Conservation (phyloP, 441 rosid species). For the Gossypium trilobum region DNA sequence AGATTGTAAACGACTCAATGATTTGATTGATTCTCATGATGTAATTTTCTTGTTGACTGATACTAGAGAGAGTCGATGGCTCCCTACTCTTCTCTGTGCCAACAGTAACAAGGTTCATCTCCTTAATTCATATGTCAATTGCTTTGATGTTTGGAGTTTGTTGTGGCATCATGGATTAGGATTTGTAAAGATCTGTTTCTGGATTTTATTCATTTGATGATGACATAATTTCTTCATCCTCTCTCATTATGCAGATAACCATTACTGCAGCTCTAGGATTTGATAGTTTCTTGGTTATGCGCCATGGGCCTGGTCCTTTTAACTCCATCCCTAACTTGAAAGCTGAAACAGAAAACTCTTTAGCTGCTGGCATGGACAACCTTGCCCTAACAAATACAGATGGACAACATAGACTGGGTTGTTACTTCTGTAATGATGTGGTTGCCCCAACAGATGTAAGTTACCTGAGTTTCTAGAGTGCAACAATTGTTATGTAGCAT, state of each 20-base stretch:
- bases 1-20: conserved; percentile 57
- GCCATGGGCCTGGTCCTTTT: conserved; percentile 83
- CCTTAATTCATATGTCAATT: not conserved
- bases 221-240: not conserved
- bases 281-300: conserved; percentile 93
- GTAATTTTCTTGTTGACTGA: conserved; percentile 84
- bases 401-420: conserved; percentile 57
- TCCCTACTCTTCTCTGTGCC: conserved; percentile 78
- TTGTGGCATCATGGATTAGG: not conserved
- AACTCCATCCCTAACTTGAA: conserved; percentile 23
- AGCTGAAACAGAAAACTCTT: conserved; percentile 19
- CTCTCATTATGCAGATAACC: conserved; percentile 42
- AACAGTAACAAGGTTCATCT: conserved; percentile 62
- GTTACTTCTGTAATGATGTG: conserved; percentile 96
- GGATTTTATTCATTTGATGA: conserved; percentile 1
- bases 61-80: conserved; percentile 98
- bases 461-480: not conserved
- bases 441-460: conserved; percentile 91
- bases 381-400: conserved; percentile 32
- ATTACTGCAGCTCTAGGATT: conserved; percentile 86
- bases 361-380: conserved; percentile 33
- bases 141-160: conserved; percentile 6
- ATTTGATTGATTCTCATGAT: conserved; percentile 75
- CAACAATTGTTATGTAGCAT: not conserved
- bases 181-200: not conserved